phyloP scores from a whole-genome alignment of 2,329 filamentous ascomycete species.

The Aaosphaeria arxii region DNA sequence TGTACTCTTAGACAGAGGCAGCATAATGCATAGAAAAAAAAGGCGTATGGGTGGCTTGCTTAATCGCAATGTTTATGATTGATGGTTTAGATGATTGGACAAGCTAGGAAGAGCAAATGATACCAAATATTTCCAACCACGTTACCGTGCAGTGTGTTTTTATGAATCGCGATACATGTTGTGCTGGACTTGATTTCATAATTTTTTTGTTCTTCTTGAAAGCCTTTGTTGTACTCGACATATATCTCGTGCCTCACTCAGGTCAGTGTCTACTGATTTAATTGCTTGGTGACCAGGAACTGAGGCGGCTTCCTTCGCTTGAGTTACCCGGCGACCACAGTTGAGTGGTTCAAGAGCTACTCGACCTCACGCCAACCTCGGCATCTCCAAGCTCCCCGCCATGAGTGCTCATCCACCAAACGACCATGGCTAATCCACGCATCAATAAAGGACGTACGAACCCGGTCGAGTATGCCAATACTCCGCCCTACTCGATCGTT shows the following conservation, averaged over 20 bases:
- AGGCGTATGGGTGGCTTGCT: slow-evolving; percentile 20
- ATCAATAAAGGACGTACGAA: slow-evolving; percentile 6
- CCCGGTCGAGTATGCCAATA: slow-evolving; percentile 24
- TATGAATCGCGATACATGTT: too few relatives aligned
- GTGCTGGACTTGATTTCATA: too few relatives aligned
- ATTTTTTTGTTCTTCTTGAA: too few relatives aligned
- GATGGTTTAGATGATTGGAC: slow-evolving; percentile 16
- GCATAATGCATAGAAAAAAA: slow-evolving; percentile 23
- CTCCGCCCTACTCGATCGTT: slow-evolving; percentile 7
- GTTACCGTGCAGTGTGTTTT: too few relatives aligned
- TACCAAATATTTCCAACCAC: too few relatives aligned
- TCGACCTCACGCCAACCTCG: neutral
- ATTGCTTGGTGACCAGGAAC: too few relatives aligned
- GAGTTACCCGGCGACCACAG: too few relatives aligned
- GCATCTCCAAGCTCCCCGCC: neutral
- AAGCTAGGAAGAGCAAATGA: slow-evolving; percentile 8
- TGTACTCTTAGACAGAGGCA: slow-evolving; percentile 68
- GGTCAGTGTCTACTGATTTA: too few relatives aligned
- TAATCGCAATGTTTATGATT: slow-evolving; percentile 19
- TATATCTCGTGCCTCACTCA: too few relatives aligned
- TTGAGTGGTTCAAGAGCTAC: too few relatives aligned
- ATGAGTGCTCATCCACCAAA: neutral
- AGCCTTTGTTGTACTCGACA: too few relatives aligned
- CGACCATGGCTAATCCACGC: slow-evolving; percentile 10
- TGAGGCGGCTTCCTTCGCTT: too few relatives aligned